Evolutionary conservation across 2,329 filamentous ascomycete genomes (phyloP).

Genomic region (Penicillium sp.): DNA sequence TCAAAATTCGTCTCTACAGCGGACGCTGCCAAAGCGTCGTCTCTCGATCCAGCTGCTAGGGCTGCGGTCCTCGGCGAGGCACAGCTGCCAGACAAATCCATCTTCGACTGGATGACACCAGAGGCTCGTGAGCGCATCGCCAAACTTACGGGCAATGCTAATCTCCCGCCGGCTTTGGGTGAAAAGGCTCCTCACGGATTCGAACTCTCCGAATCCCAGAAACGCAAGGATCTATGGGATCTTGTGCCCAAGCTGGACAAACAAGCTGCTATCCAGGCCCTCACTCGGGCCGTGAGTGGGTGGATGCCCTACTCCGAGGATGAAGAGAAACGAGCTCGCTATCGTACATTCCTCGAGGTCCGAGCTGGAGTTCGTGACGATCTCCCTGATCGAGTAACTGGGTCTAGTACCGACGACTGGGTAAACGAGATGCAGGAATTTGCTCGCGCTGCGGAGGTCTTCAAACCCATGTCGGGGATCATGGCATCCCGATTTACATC

Average conservation of each 20-base stretch:
- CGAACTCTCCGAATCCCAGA: conserved; percentile 58
- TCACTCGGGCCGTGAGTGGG: conserved; percentile 58
- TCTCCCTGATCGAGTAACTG: conserved; percentile 52
- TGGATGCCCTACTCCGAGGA: conserved; percentile 84
- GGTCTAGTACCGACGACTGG: conserved; percentile 64
- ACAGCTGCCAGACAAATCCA: conserved; percentile 79
- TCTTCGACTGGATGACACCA: conserved; percentile 86
- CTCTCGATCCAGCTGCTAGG: conserved; percentile 67
- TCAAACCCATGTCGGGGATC: conserved; percentile 82
- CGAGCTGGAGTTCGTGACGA: conserved; percentile 58
- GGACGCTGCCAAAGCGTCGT: conserved; percentile 71
- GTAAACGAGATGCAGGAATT: conserved; percentile 75
- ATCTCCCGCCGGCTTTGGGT: conserved; percentile 71
- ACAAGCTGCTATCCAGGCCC: conserved; percentile 61
- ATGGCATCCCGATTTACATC: conserved; percentile 94
- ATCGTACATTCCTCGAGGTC: conserved; percentile 73
- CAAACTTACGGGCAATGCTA: conserved; percentile 64
- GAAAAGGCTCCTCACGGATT: conserved; percentile 64
- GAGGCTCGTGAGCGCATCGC: conserved; percentile 71
- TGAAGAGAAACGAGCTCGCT: conserved; percentile 69
- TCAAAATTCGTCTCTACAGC: conserved; percentile 59
- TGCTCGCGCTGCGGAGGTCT: conserved; percentile 65
- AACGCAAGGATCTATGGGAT: conserved; percentile 52
- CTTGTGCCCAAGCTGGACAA: conserved; percentile 61
- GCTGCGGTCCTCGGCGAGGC: conserved; percentile 76